Evolutionary conservation across 106 monocot species (phyloP).

Genomic region (Dioscorea dumetorum): DNA sequence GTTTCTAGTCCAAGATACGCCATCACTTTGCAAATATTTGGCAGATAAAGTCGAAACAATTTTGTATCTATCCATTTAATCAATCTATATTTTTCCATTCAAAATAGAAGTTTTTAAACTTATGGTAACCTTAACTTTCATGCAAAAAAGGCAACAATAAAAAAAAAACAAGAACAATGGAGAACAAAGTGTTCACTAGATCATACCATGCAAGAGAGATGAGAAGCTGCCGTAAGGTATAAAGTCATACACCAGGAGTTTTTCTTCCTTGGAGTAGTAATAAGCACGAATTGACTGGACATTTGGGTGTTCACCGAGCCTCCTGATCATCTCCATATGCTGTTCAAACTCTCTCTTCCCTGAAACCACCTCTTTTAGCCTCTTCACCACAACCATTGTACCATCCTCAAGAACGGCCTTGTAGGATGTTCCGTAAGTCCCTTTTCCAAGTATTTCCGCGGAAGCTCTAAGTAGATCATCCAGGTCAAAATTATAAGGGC

Average conservation of each 20-base stretch:
- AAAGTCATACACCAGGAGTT: conserved; percentile 89
- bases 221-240: conserved; percentile 58
- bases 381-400: conserved; percentile 84
- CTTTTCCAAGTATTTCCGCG: conserved; percentile 96
- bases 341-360: conserved; percentile 94
- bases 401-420: conserved; percentile 96
- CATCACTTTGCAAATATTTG: too few relatives aligned
- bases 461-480: conserved; percentile 95
- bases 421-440: conserved; percentile 91
- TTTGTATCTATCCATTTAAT: too few relatives aligned
- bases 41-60: too few relatives aligned
- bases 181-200: not conserved
- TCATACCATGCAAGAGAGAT: conserved; percentile 69
- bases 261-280: conserved; percentile 98
- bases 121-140: not conserved
- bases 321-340: conserved; percentile 87
- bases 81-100: too few relatives aligned
- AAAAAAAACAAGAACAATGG: not conserved
- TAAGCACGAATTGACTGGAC: conserved; percentile 80
- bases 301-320: conserved; percentile 65
- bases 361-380: conserved; percentile 81
- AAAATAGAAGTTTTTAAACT: too few relatives aligned
- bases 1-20: too few relatives aligned
- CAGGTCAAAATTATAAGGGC: conserved; percentile 80
- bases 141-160: not conserved